A percentile compares a stretch with the other conserved stretches of the same genome.
Evolutionary conservation across 768 basidiomycete species (phyloP).

Genomic region (Crepidotus variabilis): DNA sequence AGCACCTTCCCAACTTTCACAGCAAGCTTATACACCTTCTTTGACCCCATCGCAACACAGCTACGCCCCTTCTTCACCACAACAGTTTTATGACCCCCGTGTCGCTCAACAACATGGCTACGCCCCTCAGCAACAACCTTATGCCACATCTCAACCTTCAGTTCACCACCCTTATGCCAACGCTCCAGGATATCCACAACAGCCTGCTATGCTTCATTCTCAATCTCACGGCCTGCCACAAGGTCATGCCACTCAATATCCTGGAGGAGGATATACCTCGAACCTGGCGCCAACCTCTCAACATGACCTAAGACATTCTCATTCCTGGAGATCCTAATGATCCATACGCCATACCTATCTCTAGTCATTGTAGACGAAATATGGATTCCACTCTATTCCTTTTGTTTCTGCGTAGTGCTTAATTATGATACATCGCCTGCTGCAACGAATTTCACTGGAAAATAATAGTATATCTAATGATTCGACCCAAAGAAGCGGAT

Average conservation of each 20-base stretch:
- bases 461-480: no score
- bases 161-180: neutral
- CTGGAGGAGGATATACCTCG: neutral
- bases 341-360: neutral
- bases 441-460: no score
- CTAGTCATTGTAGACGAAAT: neutral
- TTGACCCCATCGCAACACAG: neutral
- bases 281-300: neutral
- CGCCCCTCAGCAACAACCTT: neutral
- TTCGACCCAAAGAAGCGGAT: no score
- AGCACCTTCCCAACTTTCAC: neutral
- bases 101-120: neutral
- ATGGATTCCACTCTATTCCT: neutral
- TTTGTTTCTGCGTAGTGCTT: neutral
- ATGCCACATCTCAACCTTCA: neutral
- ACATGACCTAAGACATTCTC: conserved; percentile 1
- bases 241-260: neutral
- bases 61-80: neutral
- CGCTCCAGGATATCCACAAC: neutral
- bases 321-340: neutral
- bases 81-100: no score
- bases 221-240: neutral
- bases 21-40: neutral
- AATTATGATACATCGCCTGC: neutral
- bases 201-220: neutral